Conservation (phyloP, 2,329 filamentous ascomycete genomes). For the Talaromyces atroroseus region DNA sequence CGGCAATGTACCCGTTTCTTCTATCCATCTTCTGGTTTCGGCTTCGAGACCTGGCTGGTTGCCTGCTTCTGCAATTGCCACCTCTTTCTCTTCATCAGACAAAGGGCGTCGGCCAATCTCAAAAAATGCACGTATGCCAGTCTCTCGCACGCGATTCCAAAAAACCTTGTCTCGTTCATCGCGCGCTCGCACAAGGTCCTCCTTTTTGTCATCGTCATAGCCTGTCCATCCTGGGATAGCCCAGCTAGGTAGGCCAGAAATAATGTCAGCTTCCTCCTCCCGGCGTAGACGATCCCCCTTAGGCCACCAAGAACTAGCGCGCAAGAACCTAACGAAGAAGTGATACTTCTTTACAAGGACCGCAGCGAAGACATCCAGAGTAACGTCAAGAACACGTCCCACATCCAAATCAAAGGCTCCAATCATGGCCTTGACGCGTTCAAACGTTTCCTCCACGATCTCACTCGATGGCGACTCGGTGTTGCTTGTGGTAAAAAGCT, state of each 20-base stretch:
- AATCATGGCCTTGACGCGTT: constrained; percentile 88
- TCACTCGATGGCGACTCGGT: constrained; percentile 67
- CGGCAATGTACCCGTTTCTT: constrained; percentile 72
- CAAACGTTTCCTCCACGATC: constrained; percentile 77
- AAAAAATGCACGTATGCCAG: constrained; percentile 80
- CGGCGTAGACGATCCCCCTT: constrained; percentile 52
- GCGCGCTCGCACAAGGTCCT: constrained; percentile 51
- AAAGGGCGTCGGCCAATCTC: constrained; percentile 72
- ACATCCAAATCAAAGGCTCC: constrained; percentile 97
- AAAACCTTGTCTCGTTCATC: constrained; percentile 67
- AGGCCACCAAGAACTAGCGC: constrained; percentile 96
- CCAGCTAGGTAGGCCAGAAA: constrained; percentile 73
- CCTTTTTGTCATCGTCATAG: constrained; percentile 65
- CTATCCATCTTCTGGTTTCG: constrained; percentile 68
- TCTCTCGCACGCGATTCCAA: constrained; percentile 71
- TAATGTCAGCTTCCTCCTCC: constrained; percentile 25
- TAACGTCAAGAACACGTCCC: constrained; percentile 87
- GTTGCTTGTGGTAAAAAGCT: constrained; percentile 84
- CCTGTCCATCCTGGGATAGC: constrained; percentile 65
- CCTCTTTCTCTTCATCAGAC: constrained; percentile 53
- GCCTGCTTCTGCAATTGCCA: constrained; percentile 39
- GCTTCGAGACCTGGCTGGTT: constrained; percentile 45
- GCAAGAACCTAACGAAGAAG: constrained; percentile 90
- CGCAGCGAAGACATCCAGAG: constrained; percentile 88
- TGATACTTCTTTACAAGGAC: constrained; percentile 86